Evolutionary conservation across 2,329 filamentous ascomycete genomes (phyloP).

Genomic region (Ceratocystis eucalypticola): DNA sequence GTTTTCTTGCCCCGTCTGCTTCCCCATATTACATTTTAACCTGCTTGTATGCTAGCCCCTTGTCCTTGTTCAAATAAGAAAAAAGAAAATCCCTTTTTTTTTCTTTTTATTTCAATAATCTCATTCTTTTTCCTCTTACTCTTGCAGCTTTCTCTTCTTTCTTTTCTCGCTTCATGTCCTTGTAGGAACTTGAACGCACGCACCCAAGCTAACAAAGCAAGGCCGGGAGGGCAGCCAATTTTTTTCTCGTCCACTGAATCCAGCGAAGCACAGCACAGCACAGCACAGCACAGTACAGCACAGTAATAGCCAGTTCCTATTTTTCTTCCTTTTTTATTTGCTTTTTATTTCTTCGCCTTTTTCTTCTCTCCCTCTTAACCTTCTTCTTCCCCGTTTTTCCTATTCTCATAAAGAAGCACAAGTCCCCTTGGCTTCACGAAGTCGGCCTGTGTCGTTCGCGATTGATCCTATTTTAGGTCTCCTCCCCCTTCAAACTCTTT

Average conservation of each 20-base stretch:
- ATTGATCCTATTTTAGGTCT: slow-evolving; percentile 18
- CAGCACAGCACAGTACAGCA: no score
- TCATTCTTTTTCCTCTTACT: background rate
- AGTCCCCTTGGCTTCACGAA: slow-evolving; percentile 14
- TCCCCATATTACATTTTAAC: no score
- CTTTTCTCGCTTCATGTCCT: slow-evolving; percentile 3
- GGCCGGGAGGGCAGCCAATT: background rate
- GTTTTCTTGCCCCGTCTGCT: background rate
- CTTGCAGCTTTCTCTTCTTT: background rate
- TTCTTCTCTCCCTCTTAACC: background rate
- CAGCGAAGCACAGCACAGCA: background rate
- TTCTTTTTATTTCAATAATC: no score
- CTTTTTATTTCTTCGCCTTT: background rate
- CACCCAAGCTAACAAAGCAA: background rate
- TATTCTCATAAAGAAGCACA: slow-evolving; percentile 14
- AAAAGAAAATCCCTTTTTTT: no score
- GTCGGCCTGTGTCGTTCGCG: slow-evolving; percentile 12
- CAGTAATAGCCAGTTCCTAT: background rate
- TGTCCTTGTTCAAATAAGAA: no score
- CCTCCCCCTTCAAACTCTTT: slow-evolving; percentile 1
- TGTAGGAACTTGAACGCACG: background rate
- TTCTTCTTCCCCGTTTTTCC: background rate
- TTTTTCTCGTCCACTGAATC: background rate
- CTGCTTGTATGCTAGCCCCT: background rate
- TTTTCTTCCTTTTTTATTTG: background rate